Evolutionary conservation across 208 protist species (phyloP).

Genomic region (Strigomonas galati): DNA sequence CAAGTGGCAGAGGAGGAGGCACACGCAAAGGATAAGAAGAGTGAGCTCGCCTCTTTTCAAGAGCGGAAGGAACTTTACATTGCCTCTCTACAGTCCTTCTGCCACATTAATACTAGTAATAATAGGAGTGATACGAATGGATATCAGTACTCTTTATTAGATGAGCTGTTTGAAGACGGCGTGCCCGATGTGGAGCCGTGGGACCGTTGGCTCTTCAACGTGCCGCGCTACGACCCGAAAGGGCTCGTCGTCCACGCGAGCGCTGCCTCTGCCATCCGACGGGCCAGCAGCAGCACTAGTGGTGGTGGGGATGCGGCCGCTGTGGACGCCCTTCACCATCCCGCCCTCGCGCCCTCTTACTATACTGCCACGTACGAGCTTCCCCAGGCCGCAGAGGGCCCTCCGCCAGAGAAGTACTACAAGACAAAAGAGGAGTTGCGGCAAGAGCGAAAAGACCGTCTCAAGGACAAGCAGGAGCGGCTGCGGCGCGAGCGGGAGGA

Average conservation of each 20-base stretch:
- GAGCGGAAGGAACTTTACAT: constrained; percentile 26
- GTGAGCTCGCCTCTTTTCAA: constrained; percentile 2
- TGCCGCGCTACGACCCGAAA: constrained; percentile 53
- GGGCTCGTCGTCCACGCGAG: constrained; percentile 9
- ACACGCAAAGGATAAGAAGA: no score
- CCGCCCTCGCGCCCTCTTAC: constrained; percentile 50
- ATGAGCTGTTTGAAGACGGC: constrained; percentile 47
- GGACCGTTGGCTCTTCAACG: constrained; percentile 63
- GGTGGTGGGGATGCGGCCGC: constrained; percentile 13
- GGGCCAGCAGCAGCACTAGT: not conserved
- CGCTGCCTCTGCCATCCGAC: not conserved
- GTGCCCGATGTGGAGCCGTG: constrained; percentile 84
- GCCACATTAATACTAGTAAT: no score
- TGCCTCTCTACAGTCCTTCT: constrained; percentile 22
- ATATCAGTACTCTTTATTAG: constrained; percentile 40
- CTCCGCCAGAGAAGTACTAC: constrained; percentile 30
- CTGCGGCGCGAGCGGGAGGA: constrained; percentile 33
- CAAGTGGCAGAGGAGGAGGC: no score
- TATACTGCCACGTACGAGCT: constrained; percentile 52
- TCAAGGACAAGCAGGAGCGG: constrained; percentile 45
- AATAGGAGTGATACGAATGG: not conserved
- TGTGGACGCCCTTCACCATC: constrained; percentile 49
- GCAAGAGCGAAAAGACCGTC: constrained; percentile 52
- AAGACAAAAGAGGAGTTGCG: constrained; percentile 66
- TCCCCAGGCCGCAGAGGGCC: constrained; percentile 18